phyloP scores from a whole-genome alignment of 2,329 filamentous ascomycete species.

The Exophiala sp. region DNA sequence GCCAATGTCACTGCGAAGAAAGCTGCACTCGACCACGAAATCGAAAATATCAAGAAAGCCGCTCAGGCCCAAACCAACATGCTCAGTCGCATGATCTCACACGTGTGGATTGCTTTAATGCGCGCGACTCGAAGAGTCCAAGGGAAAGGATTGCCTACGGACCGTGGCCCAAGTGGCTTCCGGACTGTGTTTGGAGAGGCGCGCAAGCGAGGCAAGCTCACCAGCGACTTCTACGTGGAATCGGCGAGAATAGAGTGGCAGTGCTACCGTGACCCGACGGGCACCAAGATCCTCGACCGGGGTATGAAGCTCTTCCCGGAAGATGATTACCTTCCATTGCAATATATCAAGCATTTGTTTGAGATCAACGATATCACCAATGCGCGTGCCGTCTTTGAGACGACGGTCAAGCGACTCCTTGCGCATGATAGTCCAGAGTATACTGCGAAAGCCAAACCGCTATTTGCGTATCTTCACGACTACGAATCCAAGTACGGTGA shows the following conservation, averaged over 20 bases:
- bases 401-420: conserved; percentile 74
- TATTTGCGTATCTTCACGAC: conserved; percentile 89
- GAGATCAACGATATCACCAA: conserved; percentile 90
- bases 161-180: conserved; percentile 58
- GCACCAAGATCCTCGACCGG: conserved; percentile 91
- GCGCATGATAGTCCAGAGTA: conserved; percentile 62
- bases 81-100: conserved; percentile 79
- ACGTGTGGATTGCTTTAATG: conserved; percentile 91
- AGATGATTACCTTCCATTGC: conserved; percentile 85
- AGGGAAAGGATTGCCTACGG: conserved; percentile 69
- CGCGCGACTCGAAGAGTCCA: conserved; percentile 90
- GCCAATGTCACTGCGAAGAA: conserved; percentile 46
- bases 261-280: conserved; percentile 89
- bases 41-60: conserved; percentile 56
- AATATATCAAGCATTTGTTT: conserved; percentile 93
- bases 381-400: conserved; percentile 92
- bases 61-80: conserved; percentile 67
- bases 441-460: conserved; percentile 67
- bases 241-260: conserved; percentile 90
- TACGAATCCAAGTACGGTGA: conserved; percentile 95
- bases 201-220: conserved; percentile 76
- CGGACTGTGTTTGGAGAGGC: conserved; percentile 86
- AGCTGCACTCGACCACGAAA: conserved; percentile 49
- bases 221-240: conserved; percentile 90
- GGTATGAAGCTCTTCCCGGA: conserved; percentile 90